phyloP scores from a whole-genome alignment of 495 filamentous ascomycete species.

The Tuber magnatum region DNA sequence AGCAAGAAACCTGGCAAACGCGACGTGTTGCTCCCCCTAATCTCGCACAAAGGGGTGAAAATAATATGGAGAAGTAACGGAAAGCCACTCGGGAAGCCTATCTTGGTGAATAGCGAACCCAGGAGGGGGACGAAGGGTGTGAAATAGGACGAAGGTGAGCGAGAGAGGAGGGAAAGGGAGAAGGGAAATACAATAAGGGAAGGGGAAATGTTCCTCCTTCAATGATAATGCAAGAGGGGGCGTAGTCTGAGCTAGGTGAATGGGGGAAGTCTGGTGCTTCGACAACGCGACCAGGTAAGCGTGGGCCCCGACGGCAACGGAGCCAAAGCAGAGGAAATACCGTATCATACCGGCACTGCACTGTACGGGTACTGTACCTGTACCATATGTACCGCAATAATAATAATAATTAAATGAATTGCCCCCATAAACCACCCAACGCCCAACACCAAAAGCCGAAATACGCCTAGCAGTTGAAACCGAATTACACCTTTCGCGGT shows the following conservation, averaged over 20 bases:
- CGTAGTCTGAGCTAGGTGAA: conserved; percentile 1
- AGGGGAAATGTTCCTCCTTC: conserved; percentile 28
- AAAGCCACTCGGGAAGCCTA: conserved; percentile 14
- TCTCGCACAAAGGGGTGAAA: conserved; percentile 14
- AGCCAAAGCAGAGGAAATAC: not conserved
- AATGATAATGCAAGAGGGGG: conserved; percentile 8
- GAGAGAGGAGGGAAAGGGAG: conserved; percentile 4
- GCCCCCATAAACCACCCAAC: not conserved
- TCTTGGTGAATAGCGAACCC: conserved; percentile 13
- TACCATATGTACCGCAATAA: not conserved
- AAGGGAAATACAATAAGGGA: conserved; percentile 8
- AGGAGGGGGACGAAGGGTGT: conserved; percentile 13
- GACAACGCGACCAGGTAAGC: not conserved
- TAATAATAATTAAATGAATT: not conserved
- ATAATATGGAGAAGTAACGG: conserved; percentile 21
- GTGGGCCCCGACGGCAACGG: not conserved
- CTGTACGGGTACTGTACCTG: not conserved
- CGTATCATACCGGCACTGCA: not conserved
- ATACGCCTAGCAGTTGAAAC: not conserved
- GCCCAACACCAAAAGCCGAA: not conserved
- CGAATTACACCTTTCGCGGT: not conserved
- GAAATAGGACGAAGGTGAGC: conserved; percentile 17
- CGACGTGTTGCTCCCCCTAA: conserved; percentile 26
- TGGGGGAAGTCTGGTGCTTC: not conserved
- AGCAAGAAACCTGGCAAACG: conserved; percentile 26